Conservation (phyloP, 495 filamentous ascomycete species). For the Aspergillus ellipticus region DNA sequence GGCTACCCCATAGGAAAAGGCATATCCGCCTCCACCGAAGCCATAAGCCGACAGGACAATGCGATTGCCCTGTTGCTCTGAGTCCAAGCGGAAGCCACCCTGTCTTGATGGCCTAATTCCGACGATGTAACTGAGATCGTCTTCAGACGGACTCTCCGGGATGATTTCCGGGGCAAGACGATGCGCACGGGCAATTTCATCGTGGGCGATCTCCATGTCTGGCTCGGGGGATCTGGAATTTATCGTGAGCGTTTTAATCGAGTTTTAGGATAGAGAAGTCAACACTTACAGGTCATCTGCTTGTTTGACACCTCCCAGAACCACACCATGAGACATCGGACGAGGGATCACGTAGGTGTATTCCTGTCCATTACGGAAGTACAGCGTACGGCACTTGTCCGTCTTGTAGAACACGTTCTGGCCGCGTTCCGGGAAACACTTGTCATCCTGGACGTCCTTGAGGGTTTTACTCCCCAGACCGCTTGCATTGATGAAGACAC, state of each 20-base stretch:
- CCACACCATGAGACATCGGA: conserved; percentile 37
- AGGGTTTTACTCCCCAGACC: conserved; percentile 36
- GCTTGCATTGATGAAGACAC: conserved; percentile 44
- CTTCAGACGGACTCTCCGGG: conserved; percentile 29
- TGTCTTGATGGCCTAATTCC: conserved; percentile 39
- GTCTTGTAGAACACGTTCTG: conserved; percentile 42
- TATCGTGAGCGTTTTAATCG: no score
- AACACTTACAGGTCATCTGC: conserved; percentile 33
- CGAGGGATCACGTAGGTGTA: conserved; percentile 52
- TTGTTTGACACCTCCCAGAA: conserved; percentile 47
- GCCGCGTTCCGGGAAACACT: conserved; percentile 40
- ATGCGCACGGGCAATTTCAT: conserved; percentile 42
- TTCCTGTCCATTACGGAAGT: conserved; percentile 43
- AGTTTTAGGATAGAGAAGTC: not conserved
- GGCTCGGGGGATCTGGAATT: conserved; percentile 35
- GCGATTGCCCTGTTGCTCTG: conserved; percentile 24
- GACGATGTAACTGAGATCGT: conserved; percentile 34
- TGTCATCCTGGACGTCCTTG: conserved; percentile 35
- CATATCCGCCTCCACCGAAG: conserved; percentile 43
- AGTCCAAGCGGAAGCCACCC: conserved; percentile 40
- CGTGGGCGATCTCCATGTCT: conserved; percentile 36
- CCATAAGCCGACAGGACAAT: conserved; percentile 40
- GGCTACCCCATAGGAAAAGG: conserved; percentile 42
- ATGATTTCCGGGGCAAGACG: conserved; percentile 39
- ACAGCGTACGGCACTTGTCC: conserved; percentile 29